Base-by-base conservation (phyloP, 2,329 filamentous ascomycete genomes). In the Phaeosphaeria sp. region DNA sequence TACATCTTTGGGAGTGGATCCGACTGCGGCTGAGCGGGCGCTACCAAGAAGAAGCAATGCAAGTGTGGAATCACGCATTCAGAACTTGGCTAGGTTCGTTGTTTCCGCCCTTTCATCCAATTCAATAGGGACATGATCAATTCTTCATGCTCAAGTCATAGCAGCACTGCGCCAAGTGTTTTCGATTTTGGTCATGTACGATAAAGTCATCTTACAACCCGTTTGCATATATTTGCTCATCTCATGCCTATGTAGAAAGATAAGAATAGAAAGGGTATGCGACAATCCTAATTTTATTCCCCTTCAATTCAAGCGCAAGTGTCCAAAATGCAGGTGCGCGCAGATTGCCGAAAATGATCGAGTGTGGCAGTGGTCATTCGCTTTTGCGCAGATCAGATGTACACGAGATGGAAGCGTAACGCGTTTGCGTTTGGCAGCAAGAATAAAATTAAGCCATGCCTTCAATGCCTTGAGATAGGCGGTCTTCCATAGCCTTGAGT, bases 401-500 rank as follows among this genome's bases (percentile, higher is more conserved):
- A 39, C 36, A 39, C 6, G 4, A 39, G 15, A 39, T 39, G 42
- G n/a, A 20, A 43, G 7, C 41, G 20, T 43, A n/a, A 18, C n/a
- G 41, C 41, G 7, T 43, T 9, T 2, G 41, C 17, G 15, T 43
- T 3, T 18, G 20, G 15, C 11, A 43, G 20, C 11, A 2, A 21
- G 6, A 18, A 22, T 11, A 3, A 18, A 6, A 20, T 51, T 63
- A 75, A 21, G 62, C 55, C 54, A 75, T 52, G 20, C 74, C 75
- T 52, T 77, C 75, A 20, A 77, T 70, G 33, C 85, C 85, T 66
- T 84, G 81, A 7, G 89, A 84, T 48, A 98, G 82, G 60, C 90
- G 86, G 63, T 94, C 91, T 73, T 96, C 90, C 92, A 99, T 96
- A 56, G 91, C 81, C 77, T 92, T 93, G 71, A 95, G 81, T 55